A percentile compares a stretch with the other conserved stretches of the same genome.
Evolutionary conservation across 306 rosid species (phyloP).

Genomic region (Trichosanthes truncata): DNA sequence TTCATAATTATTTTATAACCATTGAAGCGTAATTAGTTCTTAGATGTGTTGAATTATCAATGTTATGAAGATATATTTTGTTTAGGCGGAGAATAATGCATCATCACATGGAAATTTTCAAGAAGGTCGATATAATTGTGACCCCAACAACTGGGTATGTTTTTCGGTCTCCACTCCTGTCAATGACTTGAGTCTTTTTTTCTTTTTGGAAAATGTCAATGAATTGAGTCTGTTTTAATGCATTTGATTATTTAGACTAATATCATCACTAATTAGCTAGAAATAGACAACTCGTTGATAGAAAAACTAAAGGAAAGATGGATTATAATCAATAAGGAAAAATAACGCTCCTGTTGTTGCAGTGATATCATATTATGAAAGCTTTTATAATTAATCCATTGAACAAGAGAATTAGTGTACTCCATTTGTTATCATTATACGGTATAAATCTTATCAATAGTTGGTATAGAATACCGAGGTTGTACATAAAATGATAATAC

Average conservation of each 20-base stretch:
- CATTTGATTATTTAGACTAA: not conserved
- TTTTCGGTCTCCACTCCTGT: no score
- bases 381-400: not conserved
- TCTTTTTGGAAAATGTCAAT: no score
- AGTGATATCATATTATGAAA: not conserved
- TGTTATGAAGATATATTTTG: conserved; percentile 7
- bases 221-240: not conserved
- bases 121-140: conserved; percentile 80
- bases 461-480: not conserved
- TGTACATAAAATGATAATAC: not conserved
- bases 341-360: not conserved
- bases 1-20: not conserved
- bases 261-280: not conserved
- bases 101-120: conserved; percentile 83
- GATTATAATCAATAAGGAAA: not conserved
- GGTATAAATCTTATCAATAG: not conserved
- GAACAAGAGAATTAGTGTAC: not conserved
- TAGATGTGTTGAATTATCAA: not conserved
- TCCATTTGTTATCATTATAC: not conserved
- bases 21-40: not conserved
- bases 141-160: conserved; percentile 98
- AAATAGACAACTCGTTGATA: not conserved
- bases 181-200: no score
- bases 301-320: not conserved
- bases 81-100: conserved; percentile 88